phyloP scores from a whole-genome alignment of 2,329 filamentous ascomycete genomes.

The Aspergillus sp. region DNA sequence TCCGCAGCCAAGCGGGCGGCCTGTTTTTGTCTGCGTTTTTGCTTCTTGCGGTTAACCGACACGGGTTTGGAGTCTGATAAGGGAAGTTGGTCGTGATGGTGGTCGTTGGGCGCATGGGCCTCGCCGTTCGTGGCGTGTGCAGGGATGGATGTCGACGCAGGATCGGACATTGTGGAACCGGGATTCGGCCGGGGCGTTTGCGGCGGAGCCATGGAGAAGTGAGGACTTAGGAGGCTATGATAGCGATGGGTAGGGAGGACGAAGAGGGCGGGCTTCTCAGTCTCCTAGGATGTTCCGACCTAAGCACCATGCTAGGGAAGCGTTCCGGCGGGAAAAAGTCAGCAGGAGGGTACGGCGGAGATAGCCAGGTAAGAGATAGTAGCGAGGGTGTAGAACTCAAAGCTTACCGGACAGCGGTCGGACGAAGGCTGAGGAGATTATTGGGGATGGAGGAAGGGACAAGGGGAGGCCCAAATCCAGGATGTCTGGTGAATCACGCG shows the following conservation, averaged over 20 bases:
- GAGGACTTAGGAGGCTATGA: slow-evolving; percentile 9
- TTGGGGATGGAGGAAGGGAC: neutral
- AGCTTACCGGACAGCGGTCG: slow-evolving; percentile 8
- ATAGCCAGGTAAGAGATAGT: slow-evolving; percentile 2
- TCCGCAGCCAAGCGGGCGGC: slow-evolving; percentile 69
- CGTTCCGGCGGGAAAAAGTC: slow-evolving; percentile 15
- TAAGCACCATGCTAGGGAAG: slow-evolving; percentile 20
- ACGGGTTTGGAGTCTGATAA: slow-evolving; percentile 38
- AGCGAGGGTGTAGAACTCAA: neutral
- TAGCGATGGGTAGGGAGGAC: slow-evolving; percentile 1
- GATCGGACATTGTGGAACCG: slow-evolving; percentile 32
- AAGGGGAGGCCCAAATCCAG: neutral
- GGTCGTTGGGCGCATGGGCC: slow-evolving; percentile 22
- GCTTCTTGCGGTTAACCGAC: slow-evolving; percentile 86
- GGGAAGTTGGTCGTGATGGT: slow-evolving; percentile 5
- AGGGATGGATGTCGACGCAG: slow-evolving; percentile 26
- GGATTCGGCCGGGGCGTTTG: slow-evolving; percentile 26
- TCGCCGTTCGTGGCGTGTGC: slow-evolving; percentile 34
- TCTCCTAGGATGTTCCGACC: slow-evolving; percentile 16
- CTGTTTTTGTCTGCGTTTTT: slow-evolving; percentile 84
- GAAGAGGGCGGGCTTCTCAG: slow-evolving; percentile 2
- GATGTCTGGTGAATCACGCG: neutral
- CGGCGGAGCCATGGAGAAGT: slow-evolving; percentile 19
- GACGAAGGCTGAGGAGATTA: neutral
- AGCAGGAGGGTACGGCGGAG: slow-evolving; percentile 10